phyloP scores from a whole-genome alignment of 2,329 filamentous ascomycete genomes.

The Fusarium bulbicola region DNA sequence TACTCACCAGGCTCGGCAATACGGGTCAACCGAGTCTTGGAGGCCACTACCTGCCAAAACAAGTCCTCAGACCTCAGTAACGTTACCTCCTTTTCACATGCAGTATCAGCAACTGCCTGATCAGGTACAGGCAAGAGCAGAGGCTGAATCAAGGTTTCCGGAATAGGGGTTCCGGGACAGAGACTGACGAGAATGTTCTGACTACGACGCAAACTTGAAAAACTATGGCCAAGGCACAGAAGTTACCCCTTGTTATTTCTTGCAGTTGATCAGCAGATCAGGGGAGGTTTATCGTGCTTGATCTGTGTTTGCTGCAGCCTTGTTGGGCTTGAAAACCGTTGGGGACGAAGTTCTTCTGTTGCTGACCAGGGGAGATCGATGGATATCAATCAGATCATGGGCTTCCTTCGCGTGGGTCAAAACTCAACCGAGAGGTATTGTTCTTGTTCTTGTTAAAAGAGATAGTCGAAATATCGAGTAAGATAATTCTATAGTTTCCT shows the following conservation, averaged over 20 bases:
- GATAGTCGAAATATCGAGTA: background rate
- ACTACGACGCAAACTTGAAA: background rate
- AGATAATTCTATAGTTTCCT: background rate
- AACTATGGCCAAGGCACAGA: background rate
- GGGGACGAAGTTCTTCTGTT: background rate
- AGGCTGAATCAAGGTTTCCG: background rate
- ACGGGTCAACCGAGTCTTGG: background rate
- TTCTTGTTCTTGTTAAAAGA: background rate
- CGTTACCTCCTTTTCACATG: background rate
- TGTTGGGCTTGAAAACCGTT: background rate
- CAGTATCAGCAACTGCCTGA: background rate
- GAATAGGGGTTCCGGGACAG: background rate
- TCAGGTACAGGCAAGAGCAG: background rate
- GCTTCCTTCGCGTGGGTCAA: background rate
- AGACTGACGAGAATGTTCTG: background rate
- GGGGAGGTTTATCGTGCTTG: background rate
- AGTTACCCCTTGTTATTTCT: background rate
- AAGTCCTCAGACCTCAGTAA: background rate
- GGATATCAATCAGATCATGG: background rate
- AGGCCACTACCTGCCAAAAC: background rate
- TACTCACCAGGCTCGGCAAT: background rate
- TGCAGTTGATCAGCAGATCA: background rate
- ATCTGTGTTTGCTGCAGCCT: background rate
- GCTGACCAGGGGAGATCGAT: background rate
- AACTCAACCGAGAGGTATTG: rapidly evolving